Evolutionary conservation across 2,329 filamentous ascomycete genomes (phyloP).

Genomic region (Emericellopsis atlantica): DNA sequence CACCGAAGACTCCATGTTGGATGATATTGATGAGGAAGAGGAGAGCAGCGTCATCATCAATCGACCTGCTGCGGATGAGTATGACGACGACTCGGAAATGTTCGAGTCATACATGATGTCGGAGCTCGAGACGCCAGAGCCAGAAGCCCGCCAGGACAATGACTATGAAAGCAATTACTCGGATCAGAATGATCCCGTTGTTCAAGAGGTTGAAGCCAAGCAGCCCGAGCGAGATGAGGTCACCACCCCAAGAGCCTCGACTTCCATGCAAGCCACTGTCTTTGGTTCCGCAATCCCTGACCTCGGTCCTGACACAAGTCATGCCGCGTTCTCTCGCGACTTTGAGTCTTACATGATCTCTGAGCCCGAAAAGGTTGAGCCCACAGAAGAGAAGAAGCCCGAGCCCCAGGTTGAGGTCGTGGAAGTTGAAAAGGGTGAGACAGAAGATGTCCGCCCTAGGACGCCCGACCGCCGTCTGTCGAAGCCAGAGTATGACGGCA

Average conservation of each 20-base stretch:
- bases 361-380: slow-evolving; percentile 17
- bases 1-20: slow-evolving; percentile 56
- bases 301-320: slow-evolving; percentile 18
- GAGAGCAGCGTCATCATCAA: slow-evolving; percentile 56
- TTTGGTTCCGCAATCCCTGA: slow-evolving; percentile 20
- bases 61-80: slow-evolving; percentile 45
- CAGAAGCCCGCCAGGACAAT: slow-evolving; percentile 35
- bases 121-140: slow-evolving; percentile 24
- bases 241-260: slow-evolving; percentile 35
- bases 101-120: slow-evolving; percentile 49
- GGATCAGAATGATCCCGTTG: slow-evolving; percentile 10
- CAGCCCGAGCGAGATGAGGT: slow-evolving; percentile 28
- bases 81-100: slow-evolving; percentile 48
- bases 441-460: slow-evolving; percentile 25
- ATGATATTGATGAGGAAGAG: slow-evolving; percentile 35
- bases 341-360: slow-evolving; percentile 34
- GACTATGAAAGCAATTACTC: slow-evolving; percentile 26
- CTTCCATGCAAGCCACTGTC: slow-evolving; percentile 5
- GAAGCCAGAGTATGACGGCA: slow-evolving; percentile 52
- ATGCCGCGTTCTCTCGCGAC: slow-evolving; percentile 26
- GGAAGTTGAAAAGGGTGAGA: slow-evolving; percentile 3
- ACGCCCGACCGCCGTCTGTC: slow-evolving; percentile 37
- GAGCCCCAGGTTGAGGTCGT: slow-evolving; percentile 4
- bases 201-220: slow-evolving; percentile 4
- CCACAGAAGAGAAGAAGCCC: slow-evolving; percentile 16